phyloP scores from a whole-genome alignment of 2,329 filamentous ascomycete genomes.

The Diaporthe citriasiana region DNA sequence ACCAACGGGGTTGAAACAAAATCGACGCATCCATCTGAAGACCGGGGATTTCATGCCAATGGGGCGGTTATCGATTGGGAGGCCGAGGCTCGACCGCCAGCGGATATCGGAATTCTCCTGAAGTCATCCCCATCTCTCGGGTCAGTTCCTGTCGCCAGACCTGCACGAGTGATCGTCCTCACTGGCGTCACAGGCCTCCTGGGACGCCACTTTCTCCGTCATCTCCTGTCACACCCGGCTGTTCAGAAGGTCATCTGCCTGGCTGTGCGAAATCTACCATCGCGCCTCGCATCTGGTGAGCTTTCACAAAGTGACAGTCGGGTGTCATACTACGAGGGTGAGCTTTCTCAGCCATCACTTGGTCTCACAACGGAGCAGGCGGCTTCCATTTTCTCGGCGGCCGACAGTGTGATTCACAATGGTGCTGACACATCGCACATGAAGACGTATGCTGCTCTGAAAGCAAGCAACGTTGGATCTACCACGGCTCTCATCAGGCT shows the following conservation, averaged over 20 bases:
- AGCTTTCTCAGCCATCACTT: conserved; percentile 48
- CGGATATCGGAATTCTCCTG: background rate
- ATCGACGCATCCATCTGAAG: background rate
- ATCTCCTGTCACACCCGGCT: conserved; percentile 51
- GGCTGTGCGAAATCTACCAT: conserved; percentile 50
- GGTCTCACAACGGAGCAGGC: conserved; percentile 44
- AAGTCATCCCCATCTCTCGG: too few species aligned
- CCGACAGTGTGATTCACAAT: conserved; percentile 61
- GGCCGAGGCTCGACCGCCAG: conserved; percentile 40
- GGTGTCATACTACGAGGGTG: conserved; percentile 43
- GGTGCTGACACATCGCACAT: conserved; percentile 55
- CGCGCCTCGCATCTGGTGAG: background rate
- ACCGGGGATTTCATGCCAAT: background rate
- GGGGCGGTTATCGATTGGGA: conserved; percentile 38
- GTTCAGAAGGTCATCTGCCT: conserved; percentile 58
- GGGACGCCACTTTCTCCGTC: conserved; percentile 53
- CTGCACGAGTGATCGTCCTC: conserved; percentile 43
- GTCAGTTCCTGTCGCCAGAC: background rate
- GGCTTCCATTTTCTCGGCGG: conserved; percentile 33
- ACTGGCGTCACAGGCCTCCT: conserved; percentile 60
- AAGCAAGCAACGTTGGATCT: conserved; percentile 49
- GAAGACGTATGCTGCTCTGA: conserved; percentile 51
- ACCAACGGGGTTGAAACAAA: background rate
- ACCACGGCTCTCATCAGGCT: conserved; percentile 49
- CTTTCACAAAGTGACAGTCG: background rate